Evolutionary conservation across 2,329 filamentous ascomycete species (phyloP).

Genomic region (Grosmannia clavigera): DNA sequence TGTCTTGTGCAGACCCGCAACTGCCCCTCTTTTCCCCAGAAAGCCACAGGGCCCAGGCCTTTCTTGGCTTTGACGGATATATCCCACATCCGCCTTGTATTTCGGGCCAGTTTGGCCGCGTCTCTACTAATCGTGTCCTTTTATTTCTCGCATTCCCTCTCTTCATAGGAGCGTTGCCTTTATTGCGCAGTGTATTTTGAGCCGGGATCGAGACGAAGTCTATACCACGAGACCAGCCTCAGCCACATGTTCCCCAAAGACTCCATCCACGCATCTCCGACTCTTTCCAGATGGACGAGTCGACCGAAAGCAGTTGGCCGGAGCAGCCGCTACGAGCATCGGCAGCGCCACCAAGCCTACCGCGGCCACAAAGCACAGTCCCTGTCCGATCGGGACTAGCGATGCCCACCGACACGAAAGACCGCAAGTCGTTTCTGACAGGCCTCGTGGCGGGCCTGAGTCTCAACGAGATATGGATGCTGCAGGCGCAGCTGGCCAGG

Average conservation of each 20-base stretch:
- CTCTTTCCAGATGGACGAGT: no score
- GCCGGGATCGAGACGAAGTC: no score
- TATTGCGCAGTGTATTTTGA: no score
- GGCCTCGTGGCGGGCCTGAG: slow-evolving; percentile 4
- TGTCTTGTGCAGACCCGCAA: background rate
- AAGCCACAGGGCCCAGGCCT: background rate
- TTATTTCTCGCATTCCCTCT: background rate
- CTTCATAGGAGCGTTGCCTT: background rate
- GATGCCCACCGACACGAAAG: background rate
- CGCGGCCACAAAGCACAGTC: background rate
- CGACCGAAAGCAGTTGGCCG: no score
- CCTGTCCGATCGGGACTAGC: background rate
- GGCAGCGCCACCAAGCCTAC: no score
- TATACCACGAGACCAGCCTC: no score
- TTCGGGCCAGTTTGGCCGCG: background rate
- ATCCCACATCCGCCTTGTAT: background rate
- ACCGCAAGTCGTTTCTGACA: slow-evolving; percentile 6
- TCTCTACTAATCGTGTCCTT: background rate
- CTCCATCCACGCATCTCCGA: no score
- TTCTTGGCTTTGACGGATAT: background rate
- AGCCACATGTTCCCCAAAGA: no score
- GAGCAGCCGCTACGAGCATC: no score
- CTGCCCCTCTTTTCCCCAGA: background rate
- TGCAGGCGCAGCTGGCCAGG: slow-evolving; percentile 4
- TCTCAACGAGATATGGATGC: slow-evolving; percentile 12